Evolutionary conservation across 495 filamentous ascomycete species (phyloP), one percentile per base, ranked within the genome.

Genomic region (Aspergillus incahuasiensis): DNA sequence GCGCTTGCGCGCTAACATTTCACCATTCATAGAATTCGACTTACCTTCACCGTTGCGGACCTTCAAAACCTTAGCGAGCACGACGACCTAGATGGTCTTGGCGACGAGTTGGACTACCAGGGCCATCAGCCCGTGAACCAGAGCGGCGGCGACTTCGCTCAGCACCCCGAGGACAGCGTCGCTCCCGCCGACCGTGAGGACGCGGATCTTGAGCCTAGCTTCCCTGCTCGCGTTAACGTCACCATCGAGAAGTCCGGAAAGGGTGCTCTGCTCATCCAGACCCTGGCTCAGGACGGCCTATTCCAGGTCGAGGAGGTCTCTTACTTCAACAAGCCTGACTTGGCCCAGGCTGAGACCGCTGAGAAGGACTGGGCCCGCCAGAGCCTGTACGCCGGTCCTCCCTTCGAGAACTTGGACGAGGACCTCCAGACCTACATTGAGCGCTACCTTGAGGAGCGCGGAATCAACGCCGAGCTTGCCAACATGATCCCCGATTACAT

Each of bases 401-500:
- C 90, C 32, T 97, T 97, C 68, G 83, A 84, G 73, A 95, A 88
- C 77, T 81, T 99, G 39, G 94, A 99, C 68, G 91, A 96, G 76
- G 94, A 97, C 63, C 81, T 99, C 38, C 91, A 97, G 76, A 78
- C 89, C 51, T 76, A 95, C 65, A 75, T 97, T 68, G 94, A 97
- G 80, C 83, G 89, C 57, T 97, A 94, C 75, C 80, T 99, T 53
- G 92, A 96, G 71, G 94, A 95, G 80, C 81, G 94, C 63, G 92
- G 94, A 56, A 82, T 99, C 73, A 89, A 94, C 66, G 86, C 89
- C 55, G 82, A 85, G 57, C 79, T 99, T 64, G 91, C 91, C 53
- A 74, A 90, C 58, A 96, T 96, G 74, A 83, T 95, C 48, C 91
- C 91, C 48, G 92, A 97, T 68, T 99, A 96, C 75, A 92, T 97